Base-by-base conservation (phyloP, 257 asterid species). In the Catharanthus roseus region DNA sequence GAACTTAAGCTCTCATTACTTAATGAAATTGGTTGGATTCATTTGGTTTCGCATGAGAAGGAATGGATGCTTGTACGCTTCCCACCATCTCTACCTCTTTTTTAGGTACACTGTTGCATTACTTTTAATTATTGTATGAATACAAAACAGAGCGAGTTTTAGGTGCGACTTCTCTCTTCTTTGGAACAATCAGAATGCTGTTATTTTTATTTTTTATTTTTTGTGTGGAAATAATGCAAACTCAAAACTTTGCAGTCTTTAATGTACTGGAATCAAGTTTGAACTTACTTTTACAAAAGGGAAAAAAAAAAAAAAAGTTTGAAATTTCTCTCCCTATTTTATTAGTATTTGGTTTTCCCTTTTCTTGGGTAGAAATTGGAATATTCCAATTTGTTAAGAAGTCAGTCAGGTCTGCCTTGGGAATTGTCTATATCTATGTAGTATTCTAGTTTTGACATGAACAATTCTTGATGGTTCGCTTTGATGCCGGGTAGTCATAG, bases 1-100 rank as follows among this genome's bases (percentile, higher is more conserved):
- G 96, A 90, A 39, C 83, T 87, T 71, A 93, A 84, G 92, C 83
- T 93, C 57, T 84, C 90, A 28, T 73, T 93, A 85, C 86, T 89
- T 19, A 77, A 86, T 80, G 81, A 89, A 74, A 83, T 87, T 11
- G 97, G 96, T 45, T 93, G 96, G 97, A 60, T 19, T 73, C 98
- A 93, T 81, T 75, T 93, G 78, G 86, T 87, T 76, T 57, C 75
- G 6, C 85, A 90, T 28, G 95, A 93, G 85, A 89, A 85, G 83
- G 89, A 82, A 72, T 90, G 97, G 98, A 90, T 89, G 96, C 79
- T 68, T 24, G 92, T 93, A 58, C 88, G 91, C 44, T 93, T 90
- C 83, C 97, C 96, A 3, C 74, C 91, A 0, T 21, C 71, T 54
- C 79, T 93, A 44, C 97, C 96, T 66, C 90, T 90, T 47, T 93